Conservation (phyloP, 2,329 filamentous ascomycete species). For the Ambrosiella cleistominuta region DNA sequence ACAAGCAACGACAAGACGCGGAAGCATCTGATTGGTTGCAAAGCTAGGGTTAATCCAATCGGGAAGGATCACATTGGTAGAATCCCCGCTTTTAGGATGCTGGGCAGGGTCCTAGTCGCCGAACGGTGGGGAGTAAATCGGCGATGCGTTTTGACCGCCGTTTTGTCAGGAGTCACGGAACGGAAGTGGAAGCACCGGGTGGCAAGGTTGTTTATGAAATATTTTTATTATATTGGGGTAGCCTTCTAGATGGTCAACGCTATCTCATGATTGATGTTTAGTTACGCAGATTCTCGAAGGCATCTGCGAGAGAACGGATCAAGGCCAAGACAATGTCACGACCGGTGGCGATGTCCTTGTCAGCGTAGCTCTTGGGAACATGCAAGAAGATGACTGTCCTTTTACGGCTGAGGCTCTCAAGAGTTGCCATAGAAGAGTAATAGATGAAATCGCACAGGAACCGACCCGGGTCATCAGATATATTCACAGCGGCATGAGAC, state of each 20-base stretch:
- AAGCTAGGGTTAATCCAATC: neutral
- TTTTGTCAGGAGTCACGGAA: neutral
- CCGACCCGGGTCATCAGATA: slow-evolving; percentile 53
- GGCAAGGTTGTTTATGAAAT: neutral
- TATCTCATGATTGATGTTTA: too few species aligned
- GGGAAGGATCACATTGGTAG: neutral
- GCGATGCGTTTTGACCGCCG: neutral
- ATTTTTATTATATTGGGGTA: too few species aligned
- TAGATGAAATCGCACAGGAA: slow-evolving; percentile 70
- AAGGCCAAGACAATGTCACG: slow-evolving; percentile 35
- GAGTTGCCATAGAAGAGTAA: slow-evolving; percentile 46
- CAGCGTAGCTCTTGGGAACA: slow-evolving; percentile 43
- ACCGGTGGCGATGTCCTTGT: slow-evolving; percentile 30
- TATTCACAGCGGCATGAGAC: slow-evolving; percentile 30
- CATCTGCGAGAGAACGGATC: slow-evolving; percentile 30
- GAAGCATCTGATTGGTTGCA: neutral
- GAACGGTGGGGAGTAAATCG: neutral
- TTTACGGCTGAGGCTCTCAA: slow-evolving; percentile 29
- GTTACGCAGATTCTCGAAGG: too few species aligned
- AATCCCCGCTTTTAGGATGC: neutral
- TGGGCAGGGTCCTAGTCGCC: neutral
- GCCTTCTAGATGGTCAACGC: too few species aligned
- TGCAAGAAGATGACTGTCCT: slow-evolving; percentile 51
- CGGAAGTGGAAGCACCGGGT: neutral
- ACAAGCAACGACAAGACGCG: neutral